These are phyloP conservation scores for Plasmodium vivax DNA, from an alignment of 169 alveolate genomes.

Conservation along the genomic window DNA sequence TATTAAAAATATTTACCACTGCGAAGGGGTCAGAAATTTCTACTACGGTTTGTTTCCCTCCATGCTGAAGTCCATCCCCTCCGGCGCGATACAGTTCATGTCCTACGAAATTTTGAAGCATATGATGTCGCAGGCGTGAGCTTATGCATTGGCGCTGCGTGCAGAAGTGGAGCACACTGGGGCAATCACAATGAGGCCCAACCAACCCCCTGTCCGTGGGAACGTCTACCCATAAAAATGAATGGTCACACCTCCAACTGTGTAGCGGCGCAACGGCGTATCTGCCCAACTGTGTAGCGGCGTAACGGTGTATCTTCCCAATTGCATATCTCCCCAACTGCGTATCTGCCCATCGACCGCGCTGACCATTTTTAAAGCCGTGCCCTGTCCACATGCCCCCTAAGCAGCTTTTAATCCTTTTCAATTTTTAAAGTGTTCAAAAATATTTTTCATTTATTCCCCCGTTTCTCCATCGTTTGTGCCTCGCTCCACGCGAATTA, in stretches of 20 bases:
- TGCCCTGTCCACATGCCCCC: background rate
- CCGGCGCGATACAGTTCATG: conserved; percentile 91
- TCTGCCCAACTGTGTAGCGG: background rate
- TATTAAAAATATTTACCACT: conserved; percentile 77
- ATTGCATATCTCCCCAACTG: too few relatives aligned
- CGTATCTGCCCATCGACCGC: background rate
- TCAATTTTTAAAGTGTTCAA: background rate
- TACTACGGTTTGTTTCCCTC: conserved; percentile 89
- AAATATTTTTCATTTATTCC: background rate
- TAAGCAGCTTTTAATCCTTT: background rate
- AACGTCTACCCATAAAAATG: background rate
- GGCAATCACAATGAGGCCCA: background rate
- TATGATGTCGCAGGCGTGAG: conserved; percentile 57
- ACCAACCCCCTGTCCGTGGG: background rate
- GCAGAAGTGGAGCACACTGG: background rate
- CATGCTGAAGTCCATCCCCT: conserved; percentile 86
- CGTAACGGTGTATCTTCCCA: too few relatives aligned
- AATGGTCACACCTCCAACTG: background rate
- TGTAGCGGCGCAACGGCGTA: too few relatives aligned
- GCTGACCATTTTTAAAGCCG: background rate
- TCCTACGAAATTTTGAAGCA: conserved; percentile 87
- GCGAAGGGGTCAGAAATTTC: conserved; percentile 81
- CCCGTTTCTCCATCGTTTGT: background rate
- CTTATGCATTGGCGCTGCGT: background rate
- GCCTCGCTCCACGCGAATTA: background rate